phyloP scores from a whole-genome alignment of 305 asterid genomes.

The Plantago coronopus region DNA sequence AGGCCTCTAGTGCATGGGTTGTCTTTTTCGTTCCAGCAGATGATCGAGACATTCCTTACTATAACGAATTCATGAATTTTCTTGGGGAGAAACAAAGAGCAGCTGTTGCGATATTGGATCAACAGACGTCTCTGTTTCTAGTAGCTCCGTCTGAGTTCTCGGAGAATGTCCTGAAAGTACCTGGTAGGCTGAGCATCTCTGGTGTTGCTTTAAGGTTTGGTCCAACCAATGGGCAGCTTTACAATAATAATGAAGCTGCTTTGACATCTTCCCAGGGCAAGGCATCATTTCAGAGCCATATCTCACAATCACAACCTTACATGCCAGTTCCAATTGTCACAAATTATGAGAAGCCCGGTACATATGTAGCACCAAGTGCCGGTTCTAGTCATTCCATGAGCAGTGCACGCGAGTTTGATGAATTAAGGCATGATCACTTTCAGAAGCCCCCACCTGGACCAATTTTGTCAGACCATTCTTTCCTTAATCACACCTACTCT shows the following conservation, averaged over 20 bases:
- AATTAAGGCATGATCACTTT: slow-evolving; percentile 36
- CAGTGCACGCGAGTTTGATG: slow-evolving; percentile 22
- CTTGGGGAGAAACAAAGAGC: slow-evolving; percentile 88
- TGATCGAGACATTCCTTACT: slow-evolving; percentile 74
- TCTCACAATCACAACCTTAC: slow-evolving; percentile 53
- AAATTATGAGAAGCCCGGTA: slow-evolving; percentile 32
- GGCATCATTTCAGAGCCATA: slow-evolving; percentile 37
- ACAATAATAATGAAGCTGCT: slow-evolving; percentile 34
- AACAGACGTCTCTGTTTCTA: slow-evolving; percentile 70
- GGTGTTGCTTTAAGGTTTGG: slow-evolving; percentile 75
- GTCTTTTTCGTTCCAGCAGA: slow-evolving; percentile 86
- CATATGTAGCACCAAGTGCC: slow-evolving; percentile 25
- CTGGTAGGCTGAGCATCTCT: slow-evolving; percentile 82
- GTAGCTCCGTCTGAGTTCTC: slow-evolving; percentile 98
- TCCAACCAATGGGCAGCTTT: slow-evolving; percentile 40
- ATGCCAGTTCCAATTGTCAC: slow-evolving; percentile 34
- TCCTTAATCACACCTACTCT: slow-evolving; percentile 36
- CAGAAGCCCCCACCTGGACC: slow-evolving; percentile 36
- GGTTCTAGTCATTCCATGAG: slow-evolving; percentile 26
- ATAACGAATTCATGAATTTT: slow-evolving; percentile 85
- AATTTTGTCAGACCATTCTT: slow-evolving; percentile 43
- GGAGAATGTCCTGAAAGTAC: slow-evolving; percentile 83
- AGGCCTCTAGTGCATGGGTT: slow-evolving; percentile 74
- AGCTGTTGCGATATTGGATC: slow-evolving; percentile 85
- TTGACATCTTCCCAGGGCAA: slow-evolving; percentile 36